Evolutionary conservation across 768 basidiomycete genomes (phyloP), one percentile per base, ranked within the genome.

Genomic region (Leucocoprinus sp.): DNA sequence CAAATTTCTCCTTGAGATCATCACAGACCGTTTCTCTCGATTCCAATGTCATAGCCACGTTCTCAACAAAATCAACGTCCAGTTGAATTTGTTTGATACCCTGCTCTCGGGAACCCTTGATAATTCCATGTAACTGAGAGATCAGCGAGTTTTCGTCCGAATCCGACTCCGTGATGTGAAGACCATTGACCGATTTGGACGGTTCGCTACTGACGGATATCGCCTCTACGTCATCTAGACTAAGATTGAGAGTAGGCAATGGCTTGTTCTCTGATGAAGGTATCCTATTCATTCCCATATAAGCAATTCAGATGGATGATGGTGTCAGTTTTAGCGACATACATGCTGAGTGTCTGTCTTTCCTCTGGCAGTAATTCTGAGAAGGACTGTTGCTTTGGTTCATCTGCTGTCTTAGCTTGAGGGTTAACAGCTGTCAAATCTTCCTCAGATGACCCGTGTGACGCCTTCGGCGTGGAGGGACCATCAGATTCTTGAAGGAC

Each of bases 1-100:
- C 89, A 50, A 95, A 76, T 61, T 79, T 87, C 45, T 64, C 71
- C 59, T 84, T 90, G 56, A 96, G 66, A 37, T 78, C 74, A 26
- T 62, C 51, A 50, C 75, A 74, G 46, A 83, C 82, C 19, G 70
- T 67, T 56, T 76, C 77, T 41, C 76, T 71, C 21, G 77, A 70
- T 51, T 88, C 81, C 45, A 95, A 63, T 45, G 80, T 73, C 19
- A 63, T 62, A 37, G 93, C 57, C 15, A 93, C 75, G 8, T 76
- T 72, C 57, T 85, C 82, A 7, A 93, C 68, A 49, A 93, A 76
- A 27, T 62, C 72, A n/a, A 76, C 70, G 53, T 93, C 89, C 9
- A 97, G 65, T 52, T 73, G 75, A 33, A 92, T 67, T 39, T 82
- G 76, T 35, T 73, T 69, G 15, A 69, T 68, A 8, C 77, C 77